Percentiles rank a stretch among this genome's conserved stretches.
phyloP scores from a whole-genome alignment of 2,329 filamentous ascomycete genomes.

The Endothia cerciana region DNA sequence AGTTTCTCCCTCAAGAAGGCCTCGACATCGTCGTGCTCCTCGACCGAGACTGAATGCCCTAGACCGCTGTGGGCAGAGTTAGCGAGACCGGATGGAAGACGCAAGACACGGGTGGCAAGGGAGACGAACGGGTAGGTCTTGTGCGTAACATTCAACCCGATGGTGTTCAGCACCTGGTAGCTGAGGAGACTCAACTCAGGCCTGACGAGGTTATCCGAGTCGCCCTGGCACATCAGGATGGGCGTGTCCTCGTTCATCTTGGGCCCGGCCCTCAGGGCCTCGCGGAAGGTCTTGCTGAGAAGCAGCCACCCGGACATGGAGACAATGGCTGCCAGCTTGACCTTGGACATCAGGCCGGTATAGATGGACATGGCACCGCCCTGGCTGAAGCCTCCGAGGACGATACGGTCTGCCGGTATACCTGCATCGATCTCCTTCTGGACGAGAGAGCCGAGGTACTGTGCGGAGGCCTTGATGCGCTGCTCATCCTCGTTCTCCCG shows the following conservation, averaged over 20 bases:
- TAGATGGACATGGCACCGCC: constrained; percentile 88
- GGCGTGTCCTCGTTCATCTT: constrained; percentile 74
- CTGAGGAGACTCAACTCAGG: constrained; percentile 71
- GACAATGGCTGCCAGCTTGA: constrained; percentile 85
- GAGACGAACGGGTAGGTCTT: constrained; percentile 71
- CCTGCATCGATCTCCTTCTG: constrained; percentile 79
- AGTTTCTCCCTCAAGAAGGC: constrained; percentile 53
- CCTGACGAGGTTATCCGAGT: constrained; percentile 72
- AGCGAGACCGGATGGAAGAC: background rate
- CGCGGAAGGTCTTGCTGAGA: constrained; percentile 55
- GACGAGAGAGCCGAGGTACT: constrained; percentile 80
- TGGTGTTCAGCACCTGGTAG: constrained; percentile 65
- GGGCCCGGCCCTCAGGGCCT: constrained; percentile 41
- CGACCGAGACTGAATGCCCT: constrained; percentile 73
- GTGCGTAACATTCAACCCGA: constrained; percentile 76
- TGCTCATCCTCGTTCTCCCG: constrained; percentile 57
- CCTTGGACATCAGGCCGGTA: constrained; percentile 71
- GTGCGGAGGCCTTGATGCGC: constrained; percentile 73
- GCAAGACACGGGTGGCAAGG: constrained; percentile 1
- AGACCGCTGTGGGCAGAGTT: constrained; percentile 56
- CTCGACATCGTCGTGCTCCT: constrained; percentile 85
- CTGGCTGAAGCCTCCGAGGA: constrained; percentile 84
- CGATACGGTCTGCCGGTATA: constrained; percentile 80
- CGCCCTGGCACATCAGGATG: constrained; percentile 90
- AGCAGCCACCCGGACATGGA: constrained; percentile 83